Conservation (phyloP, 768 basidiomycete genomes). For the Boletus patriciae region DNA sequence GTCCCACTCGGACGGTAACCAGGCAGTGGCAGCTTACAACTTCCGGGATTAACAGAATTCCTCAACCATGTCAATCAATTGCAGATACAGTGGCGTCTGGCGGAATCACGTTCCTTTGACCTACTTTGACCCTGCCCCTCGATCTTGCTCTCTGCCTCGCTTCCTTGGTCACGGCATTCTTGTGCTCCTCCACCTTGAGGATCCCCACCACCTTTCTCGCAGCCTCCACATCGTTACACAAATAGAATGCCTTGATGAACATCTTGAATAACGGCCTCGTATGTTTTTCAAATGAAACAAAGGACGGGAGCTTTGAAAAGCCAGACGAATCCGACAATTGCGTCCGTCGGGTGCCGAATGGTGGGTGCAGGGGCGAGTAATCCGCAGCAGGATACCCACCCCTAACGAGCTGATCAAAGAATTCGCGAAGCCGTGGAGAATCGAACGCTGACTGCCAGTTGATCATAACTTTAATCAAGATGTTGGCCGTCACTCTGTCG, state of each 20-base stretch:
- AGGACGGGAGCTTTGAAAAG: slow-evolving; percentile 41
- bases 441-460: slow-evolving; percentile 49
- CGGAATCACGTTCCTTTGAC: neutral
- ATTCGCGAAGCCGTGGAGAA: slow-evolving; percentile 41
- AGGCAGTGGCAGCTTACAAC: neutral
- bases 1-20: no score
- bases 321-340: slow-evolving; percentile 16
- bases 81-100: slow-evolving; percentile 1
- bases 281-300: slow-evolving; percentile 57
- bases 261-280: slow-evolving; percentile 69
- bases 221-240: slow-evolving; percentile 52
- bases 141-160: slow-evolving; percentile 20
- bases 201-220: slow-evolving; percentile 56
- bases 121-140: slow-evolving; percentile 20
- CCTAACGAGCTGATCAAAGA: slow-evolving; percentile 67
- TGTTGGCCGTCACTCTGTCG: slow-evolving; percentile 71
- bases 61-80: slow-evolving; percentile 9
- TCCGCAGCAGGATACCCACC: slow-evolving; percentile 54
- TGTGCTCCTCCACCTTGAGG: slow-evolving; percentile 43
- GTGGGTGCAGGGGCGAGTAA: slow-evolving; percentile 35
- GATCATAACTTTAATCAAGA: slow-evolving; percentile 61
- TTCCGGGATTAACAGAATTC: neutral
- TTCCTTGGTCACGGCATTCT: slow-evolving; percentile 9
- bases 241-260: slow-evolving; percentile 66
- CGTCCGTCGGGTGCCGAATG: slow-evolving; percentile 43